phyloP scores from a whole-genome alignment of 352 stramenopile genomes.

The Globisporangium orthogonon region DNA sequence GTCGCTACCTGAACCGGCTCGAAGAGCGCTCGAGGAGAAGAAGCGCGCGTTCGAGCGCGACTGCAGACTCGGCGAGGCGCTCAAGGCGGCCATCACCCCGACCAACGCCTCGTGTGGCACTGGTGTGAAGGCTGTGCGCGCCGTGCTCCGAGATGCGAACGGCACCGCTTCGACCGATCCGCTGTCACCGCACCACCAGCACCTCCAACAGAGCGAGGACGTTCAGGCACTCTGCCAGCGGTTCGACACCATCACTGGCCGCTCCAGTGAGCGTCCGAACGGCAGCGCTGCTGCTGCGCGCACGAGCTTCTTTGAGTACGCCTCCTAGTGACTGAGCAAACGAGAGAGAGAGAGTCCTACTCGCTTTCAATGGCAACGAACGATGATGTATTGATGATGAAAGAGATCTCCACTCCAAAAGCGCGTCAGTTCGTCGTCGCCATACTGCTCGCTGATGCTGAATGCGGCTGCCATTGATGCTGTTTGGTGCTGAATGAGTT shows the following conservation, averaged over 20 bases:
- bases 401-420: not conserved
- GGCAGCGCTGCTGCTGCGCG: slow-evolving; percentile 10
- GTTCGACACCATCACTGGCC: slow-evolving; percentile 34
- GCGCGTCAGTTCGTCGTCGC: not conserved
- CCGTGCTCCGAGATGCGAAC: slow-evolving; percentile 18
- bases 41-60: slow-evolving; percentile 40
- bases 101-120: slow-evolving; percentile 40
- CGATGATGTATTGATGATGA: not conserved
- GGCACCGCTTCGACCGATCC: no score
- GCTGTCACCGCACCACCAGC: not conserved
- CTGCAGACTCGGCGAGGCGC: slow-evolving; percentile 39
- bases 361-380: not conserved
- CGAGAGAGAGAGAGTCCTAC: not conserved
- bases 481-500: not conserved
- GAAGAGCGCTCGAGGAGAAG: slow-evolving; percentile 18
- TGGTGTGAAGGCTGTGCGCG: slow-evolving; percentile 37
- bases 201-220: slow-evolving; percentile 4
- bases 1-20: slow-evolving; percentile 15
- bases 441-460: not conserved
- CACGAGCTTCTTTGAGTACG: slow-evolving; percentile 29
- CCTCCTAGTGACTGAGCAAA: not conserved
- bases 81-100: slow-evolving; percentile 30
- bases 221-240: slow-evolving; percentile 21
- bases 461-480: not conserved
- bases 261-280: slow-evolving; percentile 6